phyloP scores from a whole-genome alignment of 208 protist genomes.

The Leishmania aethiopica region DNA sequence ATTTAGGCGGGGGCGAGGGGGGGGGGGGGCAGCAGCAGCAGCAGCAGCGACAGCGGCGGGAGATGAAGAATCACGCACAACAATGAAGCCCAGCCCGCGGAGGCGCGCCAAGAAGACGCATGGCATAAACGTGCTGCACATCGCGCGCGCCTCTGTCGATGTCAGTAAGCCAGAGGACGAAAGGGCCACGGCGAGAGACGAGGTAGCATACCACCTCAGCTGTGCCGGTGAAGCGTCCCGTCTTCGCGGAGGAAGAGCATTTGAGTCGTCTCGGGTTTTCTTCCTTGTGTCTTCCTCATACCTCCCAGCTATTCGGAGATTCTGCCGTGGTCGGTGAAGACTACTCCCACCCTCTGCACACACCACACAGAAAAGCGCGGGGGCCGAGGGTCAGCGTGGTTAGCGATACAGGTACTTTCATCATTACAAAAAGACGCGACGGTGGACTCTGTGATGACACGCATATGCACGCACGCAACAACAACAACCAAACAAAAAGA shows the following conservation, averaged over 20 bases:
- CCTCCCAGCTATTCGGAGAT: not conserved
- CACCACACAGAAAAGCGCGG: not conserved
- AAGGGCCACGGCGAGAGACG: not conserved
- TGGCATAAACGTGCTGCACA: not conserved
- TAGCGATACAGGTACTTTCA: not conserved
- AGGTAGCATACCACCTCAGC: not conserved
- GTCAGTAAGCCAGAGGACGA: not conserved
- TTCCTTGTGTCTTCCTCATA: not conserved
- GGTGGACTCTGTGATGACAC: constrained; percentile 10
- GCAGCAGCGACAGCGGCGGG: not conserved
- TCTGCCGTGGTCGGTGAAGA: not conserved
- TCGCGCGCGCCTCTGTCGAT: not conserved
- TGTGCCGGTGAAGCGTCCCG: not conserved
- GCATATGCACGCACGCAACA: not conserved
- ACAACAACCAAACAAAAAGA: not conserved
- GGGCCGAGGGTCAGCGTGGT: not conserved
- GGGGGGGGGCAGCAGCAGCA: not conserved
- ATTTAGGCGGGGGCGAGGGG: not conserved
- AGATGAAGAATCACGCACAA: not conserved
- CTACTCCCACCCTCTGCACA: not conserved
- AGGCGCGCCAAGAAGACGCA: not conserved
- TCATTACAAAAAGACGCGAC: not conserved
- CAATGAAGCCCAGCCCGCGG: not conserved
- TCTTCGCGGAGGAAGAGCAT: not conserved
- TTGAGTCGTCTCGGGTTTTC: not conserved